Base-by-base conservation (phyloP, 2,329 filamentous ascomycete genomes). In the Talaromyces sp. region DNA sequence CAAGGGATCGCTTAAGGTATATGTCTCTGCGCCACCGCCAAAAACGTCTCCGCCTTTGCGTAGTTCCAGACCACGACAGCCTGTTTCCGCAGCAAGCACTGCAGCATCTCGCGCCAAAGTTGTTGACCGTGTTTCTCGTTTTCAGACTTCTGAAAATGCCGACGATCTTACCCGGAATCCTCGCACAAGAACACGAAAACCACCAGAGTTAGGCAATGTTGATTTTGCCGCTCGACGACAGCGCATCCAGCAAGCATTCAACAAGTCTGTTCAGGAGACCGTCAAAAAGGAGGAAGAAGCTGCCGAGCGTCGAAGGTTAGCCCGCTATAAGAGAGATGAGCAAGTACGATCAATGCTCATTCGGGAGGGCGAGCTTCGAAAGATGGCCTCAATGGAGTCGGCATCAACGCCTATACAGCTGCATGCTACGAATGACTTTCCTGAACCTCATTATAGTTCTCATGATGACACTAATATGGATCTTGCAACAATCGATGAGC, bases 221-320 rank as follows among this genome's bases (percentile, higher is more conserved):
- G 91, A 97, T 76, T 95, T 96, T 74, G 92, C 90, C 66, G 90
- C 91, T 69, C 86, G 92, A 60, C 85, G 93, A 70, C 89, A 92
- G 73, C 88, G 88, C 67, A 96, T 96, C 71, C 90, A 93, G 70
- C 87, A 92, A 64, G 92, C 92, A 14, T 94, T 96, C 76, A 93
- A 88, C 70, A 91, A 90, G 74, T 92, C 90, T n/a, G 88, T 95
- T 57, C 86, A 89, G 68, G 90, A 92, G 72, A 90, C 82, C 70
- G 73, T 78, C 63, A 71, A 76, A 68, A 88, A 91, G 72, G 88
- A 85, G 65, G 83, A 72, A 79, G 83, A 73, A 60, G 84, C 84
- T 39, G 83, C 83, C 24, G 84, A 87, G 67, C 84, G 82, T 67
- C 73, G 76, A 72, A 74, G 76, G 69, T 67, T 71, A 67, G 70